Evolutionary conservation across 2,329 filamentous ascomycete species (phyloP), one percentile per base, ranked within the genome.

Genomic region (Beauveria asiatica): DNA sequence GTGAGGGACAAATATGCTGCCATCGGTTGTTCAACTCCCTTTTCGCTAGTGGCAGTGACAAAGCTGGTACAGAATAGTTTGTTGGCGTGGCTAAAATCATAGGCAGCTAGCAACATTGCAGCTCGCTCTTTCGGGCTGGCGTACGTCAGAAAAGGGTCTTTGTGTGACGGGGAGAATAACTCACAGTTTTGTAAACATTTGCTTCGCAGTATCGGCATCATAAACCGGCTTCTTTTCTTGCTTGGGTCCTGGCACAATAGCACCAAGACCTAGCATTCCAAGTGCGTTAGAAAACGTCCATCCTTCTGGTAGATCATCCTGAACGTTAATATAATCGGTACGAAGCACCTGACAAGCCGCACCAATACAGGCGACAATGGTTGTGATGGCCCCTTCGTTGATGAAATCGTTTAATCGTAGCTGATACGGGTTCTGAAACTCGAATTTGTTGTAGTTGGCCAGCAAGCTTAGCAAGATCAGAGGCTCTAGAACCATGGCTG

Each of bases 401-500:
- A 97, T 91, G 73, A 97, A 97, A 72, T 97, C 92, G 67, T 93
- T 92, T 17, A 99, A 81, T 30, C 93, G 89, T 64, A 95, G 78
- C 67, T 94, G 88, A 68, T 99, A 99, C 0, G 93, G 93, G 67
- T 99, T 99, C 71, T 96, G 92, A 61, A 95, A 93, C 73, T 99
- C 94, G 69, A 99, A 99, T 73, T 97, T 99, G 81, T 99, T 97
- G 81, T 97, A 97, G 75, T 97, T 99, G 65, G 90, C 89, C 57
- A 99, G 78, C 4, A 97, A 80, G 13, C 93, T 93, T 21, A 97
- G 80, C 10, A 97, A 82, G 16, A 88, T 84, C 65, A 97, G 92
- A 0, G 93, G 88, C 61, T 89, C 83, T 48, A 90, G 82, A 61
- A 83, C 84, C 67, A 81, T 80, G 19, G 79, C 76, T 39, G 83